A percentile compares a stretch with the other conserved stretches of the same genome.
These are phyloP conservation scores for Dryadomyces quercus-mongolicae DNA, from an alignment of 2,329 filamentous ascomycete genomes.

Conservation along the genomic window DNA sequence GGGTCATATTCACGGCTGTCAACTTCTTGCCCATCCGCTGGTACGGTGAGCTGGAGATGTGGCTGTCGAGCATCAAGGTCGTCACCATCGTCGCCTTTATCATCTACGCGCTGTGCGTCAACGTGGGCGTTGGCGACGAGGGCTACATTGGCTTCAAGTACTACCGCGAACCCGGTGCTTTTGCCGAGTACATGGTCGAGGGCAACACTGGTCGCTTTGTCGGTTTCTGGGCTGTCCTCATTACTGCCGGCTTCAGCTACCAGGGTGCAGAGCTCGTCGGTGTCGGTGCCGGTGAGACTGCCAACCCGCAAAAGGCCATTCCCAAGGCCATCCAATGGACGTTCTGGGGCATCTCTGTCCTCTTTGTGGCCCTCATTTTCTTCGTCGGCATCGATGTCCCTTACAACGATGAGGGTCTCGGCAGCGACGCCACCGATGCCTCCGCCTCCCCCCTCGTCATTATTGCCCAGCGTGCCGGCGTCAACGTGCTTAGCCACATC, in stretches of 20 bases:
- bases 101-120: conserved; percentile 64
- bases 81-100: conserved; percentile 63
- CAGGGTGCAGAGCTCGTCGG: conserved; percentile 67
- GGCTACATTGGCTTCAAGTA: conserved; percentile 65
- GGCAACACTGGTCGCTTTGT: conserved; percentile 49
- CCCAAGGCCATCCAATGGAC: conserved; percentile 61
- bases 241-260: conserved; percentile 58
- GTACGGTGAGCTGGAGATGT: conserved; percentile 71
- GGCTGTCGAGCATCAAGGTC: conserved; percentile 66
- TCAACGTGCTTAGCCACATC: conserved; percentile 51
- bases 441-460: conserved; percentile 55
- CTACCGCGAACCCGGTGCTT: conserved; percentile 58
- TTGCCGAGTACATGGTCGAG: conserved; percentile 44
- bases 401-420: conserved; percentile 42
- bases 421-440: conserved; percentile 35
- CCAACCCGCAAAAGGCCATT: conserved; percentile 59
- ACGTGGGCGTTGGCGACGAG: conserved; percentile 56
- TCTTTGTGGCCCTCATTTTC: conserved; percentile 54
- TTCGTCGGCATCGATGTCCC: conserved; percentile 59
- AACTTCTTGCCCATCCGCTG: conserved; percentile 62
- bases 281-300: conserved; percentile 66
- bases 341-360: conserved; percentile 60
- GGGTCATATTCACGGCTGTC: conserved; percentile 53
- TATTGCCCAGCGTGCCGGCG: conserved; percentile 47
- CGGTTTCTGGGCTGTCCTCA: conserved; percentile 56